Evolutionary conservation across 2,329 filamentous ascomycete genomes (phyloP).

Genomic region (Biscogniauxia sp.): DNA sequence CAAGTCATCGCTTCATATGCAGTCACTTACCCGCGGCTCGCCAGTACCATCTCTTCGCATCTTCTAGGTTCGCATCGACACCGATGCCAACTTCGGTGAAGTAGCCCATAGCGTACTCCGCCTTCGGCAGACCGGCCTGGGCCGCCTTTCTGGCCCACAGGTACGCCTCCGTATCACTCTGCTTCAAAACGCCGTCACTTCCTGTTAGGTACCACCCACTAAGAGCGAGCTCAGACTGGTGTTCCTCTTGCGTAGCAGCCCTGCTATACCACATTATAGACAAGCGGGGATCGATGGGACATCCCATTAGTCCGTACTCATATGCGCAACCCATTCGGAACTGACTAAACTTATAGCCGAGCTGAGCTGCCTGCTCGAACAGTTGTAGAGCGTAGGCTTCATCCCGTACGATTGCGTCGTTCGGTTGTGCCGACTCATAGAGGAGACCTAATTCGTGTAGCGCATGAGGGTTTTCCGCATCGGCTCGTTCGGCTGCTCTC

Average conservation of each 20-base stretch:
- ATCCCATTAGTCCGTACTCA: constrained; percentile 84
- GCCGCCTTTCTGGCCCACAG: constrained; percentile 96
- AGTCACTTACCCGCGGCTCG: constrained; percentile 80
- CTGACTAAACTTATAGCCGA: constrained; percentile 95
- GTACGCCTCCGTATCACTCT: constrained; percentile 94
- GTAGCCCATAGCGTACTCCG: constrained; percentile 97
- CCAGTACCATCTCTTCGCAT: constrained; percentile 98
- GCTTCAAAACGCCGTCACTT: constrained; percentile 78
- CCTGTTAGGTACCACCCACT: constrained; percentile 96
- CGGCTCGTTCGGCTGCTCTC: constrained; percentile 83
- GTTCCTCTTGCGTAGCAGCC: constrained; percentile 89
- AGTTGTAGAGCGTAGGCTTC: constrained; percentile 77
- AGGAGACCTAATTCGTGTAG: constrained; percentile 79
- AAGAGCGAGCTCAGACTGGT: constrained; percentile 82
- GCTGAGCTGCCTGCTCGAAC: constrained; percentile 79
- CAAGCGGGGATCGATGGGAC: constrained; percentile 75
- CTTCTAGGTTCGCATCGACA: constrained; percentile 79
- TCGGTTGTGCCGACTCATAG: constrained; percentile 61
- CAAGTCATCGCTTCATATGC: not conserved
- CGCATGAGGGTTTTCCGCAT: constrained; percentile 88
- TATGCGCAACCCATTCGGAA: constrained; percentile 84
- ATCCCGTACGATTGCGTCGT: constrained; percentile 76
- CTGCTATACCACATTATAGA: constrained; percentile 94
- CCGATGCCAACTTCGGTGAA: constrained; percentile 96
- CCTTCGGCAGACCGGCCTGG: constrained; percentile 82